phyloP scores from a whole-genome alignment of 805 yeast genomes.

The Suhomyces emberorum region DNA sequence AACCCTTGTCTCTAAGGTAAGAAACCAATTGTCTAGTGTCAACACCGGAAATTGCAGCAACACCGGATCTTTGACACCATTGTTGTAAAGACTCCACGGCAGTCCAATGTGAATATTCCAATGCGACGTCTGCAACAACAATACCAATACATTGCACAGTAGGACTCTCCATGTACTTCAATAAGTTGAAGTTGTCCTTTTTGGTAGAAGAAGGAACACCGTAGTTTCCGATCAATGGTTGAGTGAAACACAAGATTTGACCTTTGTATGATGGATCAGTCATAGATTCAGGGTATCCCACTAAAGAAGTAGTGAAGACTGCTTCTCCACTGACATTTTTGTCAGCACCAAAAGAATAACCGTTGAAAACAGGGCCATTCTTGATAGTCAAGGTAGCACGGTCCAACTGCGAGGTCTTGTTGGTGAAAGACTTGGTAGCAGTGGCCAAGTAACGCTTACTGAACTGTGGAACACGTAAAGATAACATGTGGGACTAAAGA shows the following conservation, averaged over 20 bases:
- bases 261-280: conserved; percentile 98
- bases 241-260: conserved; percentile 94
- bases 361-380: conserved; percentile 90
- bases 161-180: conserved; percentile 90
- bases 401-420: conserved; percentile 47
- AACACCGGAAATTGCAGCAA: conserved; percentile 92
- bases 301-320: conserved; percentile 95
- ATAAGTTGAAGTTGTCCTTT: conserved; percentile 79
- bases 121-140: conserved; percentile 92
- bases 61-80: conserved; percentile 96
- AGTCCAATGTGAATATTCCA: conserved; percentile 98
- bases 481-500: conserved; percentile 1
- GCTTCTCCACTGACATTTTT: conserved; percentile 94
- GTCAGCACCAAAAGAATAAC: conserved; percentile 94
- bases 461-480: conserved; percentile 2
- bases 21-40: conserved; percentile 95
- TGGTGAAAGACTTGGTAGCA: conserved; percentile 27
- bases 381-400: conserved; percentile 89
- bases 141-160: conserved; percentile 92
- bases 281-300: conserved; percentile 98
- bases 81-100: conserved; percentile 93
- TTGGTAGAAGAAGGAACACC: conserved; percentile 89
- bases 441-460: conserved; percentile 32
- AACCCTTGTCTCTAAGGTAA: conserved; percentile 92
- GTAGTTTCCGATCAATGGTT: conserved; percentile 95